Base-by-base conservation (phyloP, 2,329 filamentous ascomycete species). In the Paecilomyces dactylethromorphus region DNA sequence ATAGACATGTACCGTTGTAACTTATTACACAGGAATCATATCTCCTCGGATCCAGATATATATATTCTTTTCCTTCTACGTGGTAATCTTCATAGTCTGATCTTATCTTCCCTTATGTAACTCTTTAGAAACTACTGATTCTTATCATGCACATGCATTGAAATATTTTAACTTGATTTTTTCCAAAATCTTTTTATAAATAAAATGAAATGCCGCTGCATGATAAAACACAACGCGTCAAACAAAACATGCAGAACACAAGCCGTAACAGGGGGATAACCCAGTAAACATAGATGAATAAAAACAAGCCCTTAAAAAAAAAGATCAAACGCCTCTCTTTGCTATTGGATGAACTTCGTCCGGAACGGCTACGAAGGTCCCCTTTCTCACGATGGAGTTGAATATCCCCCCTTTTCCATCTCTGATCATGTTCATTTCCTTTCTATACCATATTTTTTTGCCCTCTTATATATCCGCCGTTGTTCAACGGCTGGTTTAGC, bases 401-500 rank as follows among this genome's bases (percentile, higher is more conserved):
- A 33, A n/a, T n/a, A 39, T 18, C n/a, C 11, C 35, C 13, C 2
- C 2, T 5, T n/a, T 39, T 39, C 24, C 24, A 15, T 39, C 12
- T 13, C 35, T 39, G 35, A 15, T n/a, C 35, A 12, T 39, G 35
- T 39, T 33, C n/a, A 3, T 39, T n/a, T n/a, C 35, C 15, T 39
- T n/a, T 39, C 15, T 39, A 39, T 39, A 39, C 18, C 15, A n/a
- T 39, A 8, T 45, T 45, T 15, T 21, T 18, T 45, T 45, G n/a
- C n/a, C 5, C 39, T n/a, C 10, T 45, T 45, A 45, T 21, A n/a
- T 18, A n/a, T n/a, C 5, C 2, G 26, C 26, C 7, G 4, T 18
- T n/a, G 39, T 2, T 45, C 15, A 45, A 10, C 8, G 39, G n/a
- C 3, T 58, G 6, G n/a, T 39, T 51, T 74, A 87, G 65, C 76